Percentiles rank a stretch among this genome's conserved stretches.
phyloP scores from a whole-genome alignment of 1,139 yeast genomes.

The Protomyces arabidopsidicola region DNA sequence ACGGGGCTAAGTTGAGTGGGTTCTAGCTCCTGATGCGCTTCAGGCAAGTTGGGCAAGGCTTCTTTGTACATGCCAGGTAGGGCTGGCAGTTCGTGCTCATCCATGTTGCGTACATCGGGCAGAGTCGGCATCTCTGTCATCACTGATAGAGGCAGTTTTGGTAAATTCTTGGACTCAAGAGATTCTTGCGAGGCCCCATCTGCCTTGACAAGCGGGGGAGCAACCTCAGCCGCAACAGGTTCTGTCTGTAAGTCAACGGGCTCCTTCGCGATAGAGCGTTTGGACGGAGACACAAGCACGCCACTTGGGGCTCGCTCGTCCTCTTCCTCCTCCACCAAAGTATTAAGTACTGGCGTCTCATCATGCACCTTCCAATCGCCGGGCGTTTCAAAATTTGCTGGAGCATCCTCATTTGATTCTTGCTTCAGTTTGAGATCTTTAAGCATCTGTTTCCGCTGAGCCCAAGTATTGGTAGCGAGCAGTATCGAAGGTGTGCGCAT shows the following conservation, averaged over 20 bases:
- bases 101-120: no score
- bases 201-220: no score
- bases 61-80: no score
- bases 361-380: not conserved
- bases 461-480: not conserved
- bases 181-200: no score
- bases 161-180: no score
- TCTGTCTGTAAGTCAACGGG: not conserved
- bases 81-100: no score
- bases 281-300: no score
- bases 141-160: no score
- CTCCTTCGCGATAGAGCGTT: not conserved
- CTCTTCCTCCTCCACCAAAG: not conserved
- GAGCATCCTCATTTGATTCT: not conserved
- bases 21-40: no score
- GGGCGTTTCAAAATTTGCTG: not conserved
- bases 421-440: not conserved
- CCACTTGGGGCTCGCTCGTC: not conserved
- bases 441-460: not conserved
- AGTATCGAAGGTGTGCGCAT: not conserved
- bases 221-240: not conserved
- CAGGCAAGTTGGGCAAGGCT: no score
- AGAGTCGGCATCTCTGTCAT: no score
- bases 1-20: no score
- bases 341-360: not conserved